Evolutionary conservation across 2,329 filamentous ascomycete species (phyloP), one percentile per base, ranked within the genome.

Genomic region (Sarocladium strictum): DNA sequence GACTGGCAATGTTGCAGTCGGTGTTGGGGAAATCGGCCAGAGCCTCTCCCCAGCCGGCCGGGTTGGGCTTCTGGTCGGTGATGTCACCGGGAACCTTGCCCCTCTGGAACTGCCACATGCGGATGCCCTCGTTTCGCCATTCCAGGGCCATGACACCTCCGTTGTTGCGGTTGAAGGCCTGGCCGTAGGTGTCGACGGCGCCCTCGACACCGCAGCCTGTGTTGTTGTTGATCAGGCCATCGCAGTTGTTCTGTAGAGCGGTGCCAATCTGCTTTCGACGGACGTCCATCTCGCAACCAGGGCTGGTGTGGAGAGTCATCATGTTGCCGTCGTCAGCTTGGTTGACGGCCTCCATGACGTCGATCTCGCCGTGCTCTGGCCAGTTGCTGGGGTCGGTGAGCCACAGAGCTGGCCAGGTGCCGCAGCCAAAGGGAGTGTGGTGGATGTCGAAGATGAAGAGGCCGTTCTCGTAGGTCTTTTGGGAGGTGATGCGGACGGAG

Each of bases 381-480:
- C 84, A 85, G 68, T 84, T 77, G 60, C 64, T 67, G 1, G 74
- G 70, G 64, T 88, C 85, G 0, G 76, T 74, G 6, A 88, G 72
- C 85, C 85, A 88, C 11, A 89, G 74, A 0, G 85, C 77, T 2
- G 83, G 81, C 85, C 81, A 87, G 21, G 77, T 82, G 3, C 76
- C 82, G 62, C 84, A 87, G 40, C 82, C 84, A 61, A 75, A 80
- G 0, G 84, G 84, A 0, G 79, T 80, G 67, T 86, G 84, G 57
- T 77, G 74, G 59, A 87, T 73, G 62, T 87, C 83, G 61, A 87
- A 87, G 61, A 87, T 71, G 68, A 86, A 87, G n/a, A 87, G 77
- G 0, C 84, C 84, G n/a, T 64, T 68, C 61, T 82, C 67, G 67
- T 85, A 87, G 43, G 77, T 77, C 43, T 67, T 72, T 62, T 80